Conservation (phyloP, 2,329 filamentous ascomycete genomes). For the Xylariaceae sp. region DNA sequence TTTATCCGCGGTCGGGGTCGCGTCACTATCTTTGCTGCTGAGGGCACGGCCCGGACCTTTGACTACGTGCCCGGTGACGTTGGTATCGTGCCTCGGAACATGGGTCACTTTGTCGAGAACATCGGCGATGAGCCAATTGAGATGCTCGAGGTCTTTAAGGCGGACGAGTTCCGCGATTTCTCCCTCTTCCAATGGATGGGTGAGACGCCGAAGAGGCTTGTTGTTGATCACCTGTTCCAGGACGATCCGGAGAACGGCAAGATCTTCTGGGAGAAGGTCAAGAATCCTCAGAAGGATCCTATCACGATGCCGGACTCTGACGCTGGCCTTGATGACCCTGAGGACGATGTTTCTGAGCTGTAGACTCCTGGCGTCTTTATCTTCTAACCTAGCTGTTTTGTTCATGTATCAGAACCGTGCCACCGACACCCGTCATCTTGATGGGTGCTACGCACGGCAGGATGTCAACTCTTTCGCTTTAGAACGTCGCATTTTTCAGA, state of each 20-base stretch:
- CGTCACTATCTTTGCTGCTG: slow-evolving; percentile 67
- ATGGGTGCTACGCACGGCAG: neutral
- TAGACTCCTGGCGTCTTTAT: slow-evolving; percentile 8
- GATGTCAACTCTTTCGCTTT: neutral
- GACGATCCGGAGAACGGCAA: slow-evolving; percentile 55
- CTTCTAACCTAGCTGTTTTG: neutral
- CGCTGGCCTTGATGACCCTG: neutral
- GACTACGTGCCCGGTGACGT: slow-evolving; percentile 71
- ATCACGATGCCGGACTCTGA: slow-evolving; percentile 36
- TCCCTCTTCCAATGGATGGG: slow-evolving; percentile 71
- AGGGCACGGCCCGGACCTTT: slow-evolving; percentile 66
- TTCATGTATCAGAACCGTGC: neutral
- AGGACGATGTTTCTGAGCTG: slow-evolving; percentile 17
- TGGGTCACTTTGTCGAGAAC: slow-evolving; percentile 79
- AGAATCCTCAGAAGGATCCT: slow-evolving; percentile 56
- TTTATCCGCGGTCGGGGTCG: slow-evolving; percentile 68
- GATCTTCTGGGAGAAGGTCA: slow-evolving; percentile 57
- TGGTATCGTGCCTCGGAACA: slow-evolving; percentile 69
- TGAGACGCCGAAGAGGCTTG: slow-evolving; percentile 62
- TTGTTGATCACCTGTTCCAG: slow-evolving; percentile 61
- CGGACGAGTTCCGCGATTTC: slow-evolving; percentile 67
- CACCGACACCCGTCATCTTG: neutral
- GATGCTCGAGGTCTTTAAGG: slow-evolving; percentile 70
- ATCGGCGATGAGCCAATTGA: slow-evolving; percentile 70
- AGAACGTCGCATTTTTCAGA: neutral